Base-by-base conservation (phyloP, 2,329 filamentous ascomycete species). In the Reticulascus tulasneorum region DNA sequence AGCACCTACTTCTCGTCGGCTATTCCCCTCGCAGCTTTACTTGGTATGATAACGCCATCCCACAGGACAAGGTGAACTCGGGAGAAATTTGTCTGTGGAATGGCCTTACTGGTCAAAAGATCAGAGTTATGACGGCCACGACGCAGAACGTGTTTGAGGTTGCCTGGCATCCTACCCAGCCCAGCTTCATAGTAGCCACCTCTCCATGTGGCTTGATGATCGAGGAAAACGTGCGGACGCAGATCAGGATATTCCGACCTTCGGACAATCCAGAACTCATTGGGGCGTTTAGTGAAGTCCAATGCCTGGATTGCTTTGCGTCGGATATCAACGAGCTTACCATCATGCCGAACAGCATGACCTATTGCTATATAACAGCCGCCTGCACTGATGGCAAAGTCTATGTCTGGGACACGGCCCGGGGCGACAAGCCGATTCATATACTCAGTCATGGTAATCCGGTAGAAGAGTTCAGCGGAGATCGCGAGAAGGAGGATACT, bases 91-190 rank as follows among this genome's bases (percentile, higher is more conserved):
- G 72, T 25, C 53, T 82, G 2, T 82, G 77, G 75, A 66, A 83
- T 49, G 68, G 71, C 0, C 36, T 53, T 1, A 60, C 58, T 3
- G 61, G 63, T 9, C 52, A 60, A 9, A 60, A 65, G 28, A 58
- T 79, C 28, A 63, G 60, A 5, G 64, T 82, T 4, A 57, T 65
- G 15, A 69, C 71, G 4, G 71, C 67, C 2, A 69, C 69, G 1
- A 70, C 67, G 1, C 69, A 76, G 29, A 82, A 83, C 38, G 75
- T 82, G 2, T 83, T 83, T 28, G 79, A 83, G 47, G 73, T 82
- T 3, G 60, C 68, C 0, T 83, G 79, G 79, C 79, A 83, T 48
- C 78, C 79, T 0, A 64, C 51, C 0, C 60, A 72, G 29, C 56
- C 63, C 4, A 62, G 64, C 16, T 82, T 82, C 45, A 59, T 77